Evolutionary conservation across 2,329 filamentous ascomycete genomes (phyloP).

Genomic region (Huntiella omanensis): DNA sequence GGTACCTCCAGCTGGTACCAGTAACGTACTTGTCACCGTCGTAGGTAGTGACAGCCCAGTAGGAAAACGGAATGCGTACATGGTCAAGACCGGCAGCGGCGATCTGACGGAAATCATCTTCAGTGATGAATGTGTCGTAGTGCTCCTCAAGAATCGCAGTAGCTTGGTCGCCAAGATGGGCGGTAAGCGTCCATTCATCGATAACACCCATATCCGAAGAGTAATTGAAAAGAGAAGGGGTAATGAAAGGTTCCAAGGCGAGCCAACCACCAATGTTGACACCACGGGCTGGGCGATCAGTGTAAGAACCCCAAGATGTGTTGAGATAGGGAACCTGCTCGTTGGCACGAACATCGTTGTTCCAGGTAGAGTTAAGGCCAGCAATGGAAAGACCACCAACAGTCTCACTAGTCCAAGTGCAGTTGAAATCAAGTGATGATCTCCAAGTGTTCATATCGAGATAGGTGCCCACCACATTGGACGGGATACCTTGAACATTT

Average conservation of each 20-base stretch:
- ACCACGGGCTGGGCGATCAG: conserved; percentile 44
- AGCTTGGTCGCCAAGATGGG: conserved; percentile 27
- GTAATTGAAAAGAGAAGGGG: conserved; percentile 47
- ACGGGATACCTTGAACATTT: conserved; percentile 20
- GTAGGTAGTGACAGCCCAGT: conserved; percentile 36
- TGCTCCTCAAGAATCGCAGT: conserved; percentile 26
- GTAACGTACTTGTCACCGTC: conserved; percentile 29
- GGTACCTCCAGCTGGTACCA: conserved; percentile 21
- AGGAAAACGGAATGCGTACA: conserved; percentile 39
- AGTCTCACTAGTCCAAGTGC: conserved; percentile 49
- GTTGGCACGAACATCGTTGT: conserved; percentile 46
- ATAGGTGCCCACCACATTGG: conserved; percentile 39
- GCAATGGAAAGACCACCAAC: conserved; percentile 52
- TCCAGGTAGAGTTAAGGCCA: conserved; percentile 49
- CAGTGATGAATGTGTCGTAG: conserved; percentile 31
- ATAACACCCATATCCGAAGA: conserved; percentile 21
- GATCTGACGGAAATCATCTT: conserved; percentile 36
- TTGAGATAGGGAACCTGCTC: conserved; percentile 44
- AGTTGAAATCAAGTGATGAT: conserved; percentile 53
- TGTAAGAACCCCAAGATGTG: conserved; percentile 41
- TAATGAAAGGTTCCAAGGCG: conserved; percentile 56
- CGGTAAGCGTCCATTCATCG: conserved; percentile 31
- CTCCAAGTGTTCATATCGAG: conserved; percentile 58
- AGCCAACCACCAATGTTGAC: conserved; percentile 61
- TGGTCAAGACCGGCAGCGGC: conserved; percentile 36